Conservation (phyloP, 805 yeast genomes). For the Ogataea naganishii region DNA sequence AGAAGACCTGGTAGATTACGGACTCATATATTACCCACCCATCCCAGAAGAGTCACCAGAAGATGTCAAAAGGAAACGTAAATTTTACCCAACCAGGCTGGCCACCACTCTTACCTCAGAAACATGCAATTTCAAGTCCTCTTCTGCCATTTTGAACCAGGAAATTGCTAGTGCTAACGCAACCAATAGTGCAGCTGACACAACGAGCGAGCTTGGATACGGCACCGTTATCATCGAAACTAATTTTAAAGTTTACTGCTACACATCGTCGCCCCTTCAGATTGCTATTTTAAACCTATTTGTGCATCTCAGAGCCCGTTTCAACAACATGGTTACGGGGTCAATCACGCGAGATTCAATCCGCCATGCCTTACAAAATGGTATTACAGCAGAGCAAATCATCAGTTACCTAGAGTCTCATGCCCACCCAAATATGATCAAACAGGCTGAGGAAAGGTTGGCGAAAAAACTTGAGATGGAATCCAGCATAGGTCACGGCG, state of each 20-base stretch:
- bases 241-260: slow-evolving; percentile 86
- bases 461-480: slow-evolving; percentile 63
- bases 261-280: slow-evolving; percentile 89
- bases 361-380: slow-evolving; percentile 72
- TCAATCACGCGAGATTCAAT: slow-evolving; percentile 89
- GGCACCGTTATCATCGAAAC: slow-evolving; percentile 90
- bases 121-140: slow-evolving; percentile 58
- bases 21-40: slow-evolving; percentile 55
- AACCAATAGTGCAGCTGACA: slow-evolving; percentile 9
- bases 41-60: slow-evolving; percentile 1
- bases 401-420: slow-evolving; percentile 82
- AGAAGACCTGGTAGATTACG: slow-evolving; percentile 85
- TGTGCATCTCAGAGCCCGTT: slow-evolving; percentile 77
- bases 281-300: slow-evolving; percentile 86
- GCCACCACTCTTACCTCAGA: slow-evolving; percentile 90
- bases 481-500: slow-evolving; percentile 29
- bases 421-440: slow-evolving; percentile 88
- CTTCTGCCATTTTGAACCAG: slow-evolving; percentile 68
- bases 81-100: slow-evolving; percentile 84
- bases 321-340: slow-evolving; percentile 89
- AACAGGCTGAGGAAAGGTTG: slow-evolving; percentile 59
- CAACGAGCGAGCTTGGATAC: slow-evolving; percentile 6
- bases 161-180: slow-evolving; percentile 35
- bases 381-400: slow-evolving; percentile 93
- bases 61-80: slow-evolving; percentile 33